Evolutionary conservation across 495 filamentous ascomycete genomes (phyloP).

Genomic region (Aspergillus kassunensis): DNA sequence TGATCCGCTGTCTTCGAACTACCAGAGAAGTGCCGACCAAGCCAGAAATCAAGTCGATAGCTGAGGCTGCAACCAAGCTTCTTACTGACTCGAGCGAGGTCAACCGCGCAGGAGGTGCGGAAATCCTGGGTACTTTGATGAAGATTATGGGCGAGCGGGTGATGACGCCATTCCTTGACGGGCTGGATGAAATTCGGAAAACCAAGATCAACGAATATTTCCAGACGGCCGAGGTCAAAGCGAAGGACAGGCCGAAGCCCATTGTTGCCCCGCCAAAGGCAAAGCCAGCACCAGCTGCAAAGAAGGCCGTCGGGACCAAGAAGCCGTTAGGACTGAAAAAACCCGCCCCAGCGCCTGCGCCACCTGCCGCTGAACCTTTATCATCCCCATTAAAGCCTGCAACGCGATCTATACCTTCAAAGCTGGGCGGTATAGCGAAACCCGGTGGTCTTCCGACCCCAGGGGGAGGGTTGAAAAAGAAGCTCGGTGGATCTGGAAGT

Average conservation of each 20-base stretch:
- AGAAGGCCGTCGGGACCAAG: constrained; percentile 47
- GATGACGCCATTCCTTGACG: constrained; percentile 96
- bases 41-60: constrained; percentile 76
- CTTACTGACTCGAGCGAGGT: constrained; percentile 83
- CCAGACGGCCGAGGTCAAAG: constrained; percentile 89
- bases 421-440: constrained; percentile 66
- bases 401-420: constrained; percentile 54
- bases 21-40: constrained; percentile 80
- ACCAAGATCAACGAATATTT: constrained; percentile 94
- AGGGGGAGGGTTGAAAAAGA: constrained; percentile 65
- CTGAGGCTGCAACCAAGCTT: constrained; percentile 81
- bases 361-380: constrained; percentile 50
- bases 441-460: constrained; percentile 53
- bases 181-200: constrained; percentile 92
- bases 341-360: constrained; percentile 54
- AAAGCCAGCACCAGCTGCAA: constrained; percentile 37
- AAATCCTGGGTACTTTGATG: constrained; percentile 92
- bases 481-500: constrained; percentile 55
- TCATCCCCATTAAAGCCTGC: constrained; percentile 54
- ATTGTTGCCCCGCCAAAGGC: constrained; percentile 61
- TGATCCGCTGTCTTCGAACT: constrained; percentile 80
- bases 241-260: constrained; percentile 93
- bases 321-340: constrained; percentile 51
- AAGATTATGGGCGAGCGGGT: constrained; percentile 96
- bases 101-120: constrained; percentile 81